Base-by-base conservation (phyloP, 2,329 filamentous ascomycete genomes). In the Cytospora piceae region DNA sequence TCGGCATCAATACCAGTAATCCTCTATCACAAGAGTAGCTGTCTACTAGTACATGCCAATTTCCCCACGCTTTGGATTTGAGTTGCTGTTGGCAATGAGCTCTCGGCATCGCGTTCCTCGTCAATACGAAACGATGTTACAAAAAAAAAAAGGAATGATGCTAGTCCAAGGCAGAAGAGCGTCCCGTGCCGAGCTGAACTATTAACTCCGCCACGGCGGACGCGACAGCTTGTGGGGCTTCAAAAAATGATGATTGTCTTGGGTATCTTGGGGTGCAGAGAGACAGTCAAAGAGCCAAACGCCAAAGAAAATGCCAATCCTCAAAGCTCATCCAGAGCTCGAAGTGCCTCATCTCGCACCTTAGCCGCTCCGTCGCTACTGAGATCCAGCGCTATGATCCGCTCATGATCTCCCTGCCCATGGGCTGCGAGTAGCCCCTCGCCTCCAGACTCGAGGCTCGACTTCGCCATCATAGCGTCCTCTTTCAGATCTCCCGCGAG, bases 261-360 rank as follows among this genome's bases (percentile, higher is more conserved):
- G 32, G 54, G 63, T 62, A 65, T 59, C 64, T 63, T 24, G 27
- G 34, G 34, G n/a, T 22, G 29, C 32, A 42, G 22, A 42, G 22
- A 37, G 29, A n/a, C 29, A 31, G 34, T 27, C 32, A 54, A 39
- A 2, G 60, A 31, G 32, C n/a, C 27, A 29, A 54, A 51, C 53
- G 61, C 54, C n/a, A 49, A 37, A 34, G 32, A 59, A 32, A 27
- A 11, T 22, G 55, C 55, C 39, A 22, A 42, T 34, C 22, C 39
- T 71, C 68, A 77, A 65, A 77, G 68, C 62, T 77, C 75, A 63
- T 77, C 75, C 53, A 77, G 72, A 46, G 69, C 72, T 65, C 73
- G 73, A 14, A 77, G 62, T 6, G 70, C 71, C 59, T 72, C 70
- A 24, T 72, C 71, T n/a, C 72, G 71, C 14, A 59, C 57, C n/a